These are phyloP conservation scores for Dinochytrium kinnereticum DNA, from an alignment of 371 early-diverging fungal species.

Conservation along the genomic window DNA sequence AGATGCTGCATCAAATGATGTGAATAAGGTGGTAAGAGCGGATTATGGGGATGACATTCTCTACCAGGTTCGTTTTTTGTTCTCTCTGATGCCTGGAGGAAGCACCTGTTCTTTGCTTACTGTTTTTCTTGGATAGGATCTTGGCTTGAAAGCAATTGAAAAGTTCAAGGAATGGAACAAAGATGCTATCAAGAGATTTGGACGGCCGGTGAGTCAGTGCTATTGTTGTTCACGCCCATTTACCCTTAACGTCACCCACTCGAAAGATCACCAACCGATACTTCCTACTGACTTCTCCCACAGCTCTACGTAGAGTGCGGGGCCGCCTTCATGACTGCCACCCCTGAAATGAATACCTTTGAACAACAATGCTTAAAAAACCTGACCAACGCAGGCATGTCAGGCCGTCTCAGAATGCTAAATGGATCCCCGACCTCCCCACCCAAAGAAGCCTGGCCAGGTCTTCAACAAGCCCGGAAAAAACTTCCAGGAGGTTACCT, in stretches of 20 bases:
- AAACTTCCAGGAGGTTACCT: slow-evolving; percentile 12
- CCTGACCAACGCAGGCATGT: slow-evolving; percentile 51
- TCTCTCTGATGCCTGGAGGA: no score
- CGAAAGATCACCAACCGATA: not conserved
- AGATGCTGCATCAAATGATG: slow-evolving; percentile 30
- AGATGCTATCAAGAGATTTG: slow-evolving; percentile 41
- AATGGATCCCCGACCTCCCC: slow-evolving; percentile 6
- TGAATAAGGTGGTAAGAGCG: slow-evolving; percentile 32
- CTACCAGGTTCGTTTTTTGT: slow-evolving; percentile 32
- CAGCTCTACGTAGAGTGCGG: slow-evolving; percentile 56
- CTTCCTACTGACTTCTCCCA: not conserved
- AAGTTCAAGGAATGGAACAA: slow-evolving; percentile 61
- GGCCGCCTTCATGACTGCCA: slow-evolving; percentile 38
- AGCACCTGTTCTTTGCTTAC: no score
- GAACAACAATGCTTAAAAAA: slow-evolving; percentile 42
- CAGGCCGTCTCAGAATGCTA: slow-evolving; percentile 2
- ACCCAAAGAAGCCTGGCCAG: slow-evolving; percentile 6
- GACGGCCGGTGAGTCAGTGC: slow-evolving; percentile 19
- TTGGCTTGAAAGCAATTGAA: slow-evolving; percentile 53
- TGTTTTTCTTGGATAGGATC: no score
- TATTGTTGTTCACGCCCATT: not conserved
- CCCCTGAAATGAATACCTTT: slow-evolving; percentile 39
- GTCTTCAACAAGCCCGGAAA: not conserved
- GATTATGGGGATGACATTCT: slow-evolving; percentile 55
- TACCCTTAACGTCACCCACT: not conserved